Evolutionary conservation across 345 rosid genomes (phyloP).

Genomic region (Garcia nutans): DNA sequence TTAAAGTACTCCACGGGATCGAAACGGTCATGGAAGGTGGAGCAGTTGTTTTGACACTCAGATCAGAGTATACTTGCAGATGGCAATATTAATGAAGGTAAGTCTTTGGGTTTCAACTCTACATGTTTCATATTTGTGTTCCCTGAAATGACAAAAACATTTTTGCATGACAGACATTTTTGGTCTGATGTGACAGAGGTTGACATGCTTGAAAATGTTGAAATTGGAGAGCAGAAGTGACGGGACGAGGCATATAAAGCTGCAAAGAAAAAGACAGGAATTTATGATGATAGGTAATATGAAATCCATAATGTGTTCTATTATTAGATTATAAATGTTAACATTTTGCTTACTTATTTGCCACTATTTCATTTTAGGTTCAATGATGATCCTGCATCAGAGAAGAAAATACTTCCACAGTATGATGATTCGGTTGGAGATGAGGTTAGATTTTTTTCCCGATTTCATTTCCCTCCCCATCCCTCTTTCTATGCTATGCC

Average conservation of each 20-base stretch:
- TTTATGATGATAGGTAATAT: constrained; percentile 78
- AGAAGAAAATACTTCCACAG: constrained; percentile 90
- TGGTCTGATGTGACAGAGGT: constrained; percentile 57
- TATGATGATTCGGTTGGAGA: constrained; percentile 72
- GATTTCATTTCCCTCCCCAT: background rate
- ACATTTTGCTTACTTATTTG: constrained; percentile 1
- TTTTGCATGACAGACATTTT: constrained; percentile 40
- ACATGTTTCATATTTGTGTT: constrained; percentile 8
- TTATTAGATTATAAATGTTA: background rate
- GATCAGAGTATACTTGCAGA: constrained; percentile 84
- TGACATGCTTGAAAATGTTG: constrained; percentile 98
- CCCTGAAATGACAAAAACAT: constrained; percentile 21
- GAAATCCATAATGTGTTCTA: constrained; percentile 3
- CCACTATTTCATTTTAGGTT: constrained; percentile 50
- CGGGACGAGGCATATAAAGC: constrained; percentile 87
- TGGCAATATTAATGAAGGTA: constrained; percentile 88
- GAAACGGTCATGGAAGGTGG: constrained; percentile 95
- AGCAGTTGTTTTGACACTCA: constrained; percentile 90
- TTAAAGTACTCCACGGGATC: constrained; percentile 84
- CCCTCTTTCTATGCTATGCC: background rate
- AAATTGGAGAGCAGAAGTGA: constrained; percentile 95
- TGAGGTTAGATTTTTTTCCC: constrained; percentile 49
- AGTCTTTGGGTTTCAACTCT: constrained; percentile 23
- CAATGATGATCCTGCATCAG: constrained; percentile 69
- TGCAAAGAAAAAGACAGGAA: constrained; percentile 81